Evolutionary conservation across 768 basidiomycete genomes (phyloP).

Genomic region (Lactarius quietus): DNA sequence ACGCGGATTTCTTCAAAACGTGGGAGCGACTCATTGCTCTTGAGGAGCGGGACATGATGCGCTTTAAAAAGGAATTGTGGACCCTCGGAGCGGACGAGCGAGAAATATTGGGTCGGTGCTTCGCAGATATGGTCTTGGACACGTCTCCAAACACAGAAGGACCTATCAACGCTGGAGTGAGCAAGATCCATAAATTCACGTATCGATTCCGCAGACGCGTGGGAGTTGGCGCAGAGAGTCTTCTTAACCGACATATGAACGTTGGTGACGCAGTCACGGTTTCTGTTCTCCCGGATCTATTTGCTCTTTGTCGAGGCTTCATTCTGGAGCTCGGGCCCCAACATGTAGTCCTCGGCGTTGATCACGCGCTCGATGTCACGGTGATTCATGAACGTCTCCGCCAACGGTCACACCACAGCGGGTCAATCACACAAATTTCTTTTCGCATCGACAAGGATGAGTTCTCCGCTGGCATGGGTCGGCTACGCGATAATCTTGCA

Average conservation of each 20-base stretch:
- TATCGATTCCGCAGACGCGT: conserved; percentile 57
- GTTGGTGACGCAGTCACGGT: conserved; percentile 81
- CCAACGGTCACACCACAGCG: conserved; percentile 31
- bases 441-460: conserved; percentile 97
- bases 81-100: conserved; percentile 79
- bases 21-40: conserved; percentile 86
- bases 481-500: conserved; percentile 87
- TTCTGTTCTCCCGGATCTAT: conserved; percentile 82
- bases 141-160: conserved; percentile 34
- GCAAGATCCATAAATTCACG: conserved; percentile 72
- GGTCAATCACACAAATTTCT: conserved; percentile 32
- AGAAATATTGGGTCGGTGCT: conserved; percentile 80
- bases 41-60: conserved; percentile 83
- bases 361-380: conserved; percentile 62
- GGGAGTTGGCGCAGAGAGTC: conserved; percentile 30
- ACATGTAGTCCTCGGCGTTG: conserved; percentile 73
- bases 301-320: conserved; percentile 82
- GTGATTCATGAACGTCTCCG: conserved; percentile 42
- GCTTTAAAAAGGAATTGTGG: conserved; percentile 92
- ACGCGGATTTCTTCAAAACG: conserved; percentile 76
- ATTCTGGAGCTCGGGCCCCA: conserved; percentile 66
- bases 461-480: conserved; percentile 77
- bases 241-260: conserved; percentile 77
- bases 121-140: conserved; percentile 73
- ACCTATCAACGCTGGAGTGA: conserved; percentile 29